phyloP scores from a whole-genome alignment of 1,284 basidiomycete genomes.

The Pterulicium gracile region DNA sequence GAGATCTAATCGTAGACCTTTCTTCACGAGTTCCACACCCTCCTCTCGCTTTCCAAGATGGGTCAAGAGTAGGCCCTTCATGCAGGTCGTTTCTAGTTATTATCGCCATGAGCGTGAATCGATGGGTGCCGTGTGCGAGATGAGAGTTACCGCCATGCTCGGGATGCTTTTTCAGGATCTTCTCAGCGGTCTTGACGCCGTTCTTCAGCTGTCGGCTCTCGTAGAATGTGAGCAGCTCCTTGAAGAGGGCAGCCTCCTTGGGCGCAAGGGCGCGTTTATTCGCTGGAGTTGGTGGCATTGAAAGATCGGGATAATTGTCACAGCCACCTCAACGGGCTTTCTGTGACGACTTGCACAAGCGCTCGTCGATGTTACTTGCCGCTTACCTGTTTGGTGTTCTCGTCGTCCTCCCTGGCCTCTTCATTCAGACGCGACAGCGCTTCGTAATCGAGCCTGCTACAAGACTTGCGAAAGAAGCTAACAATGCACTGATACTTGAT shows the following conservation, averaged over 20 bases:
- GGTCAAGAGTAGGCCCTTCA: slow-evolving; percentile 85
- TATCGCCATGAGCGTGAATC: slow-evolving; percentile 11
- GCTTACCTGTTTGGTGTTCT: too few species aligned
- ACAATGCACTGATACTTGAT: too few species aligned
- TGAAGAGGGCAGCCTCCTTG: slow-evolving; percentile 84
- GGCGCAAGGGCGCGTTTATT: slow-evolving; percentile 52
- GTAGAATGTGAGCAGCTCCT: slow-evolving; percentile 82
- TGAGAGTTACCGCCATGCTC: slow-evolving; percentile 78
- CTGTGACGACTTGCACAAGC: neutral
- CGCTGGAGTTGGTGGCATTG: slow-evolving; percentile 22
- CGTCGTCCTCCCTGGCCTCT: too few species aligned
- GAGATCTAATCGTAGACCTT: slow-evolving; percentile 81
- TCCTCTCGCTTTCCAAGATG: slow-evolving; percentile 80
- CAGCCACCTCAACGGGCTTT: neutral
- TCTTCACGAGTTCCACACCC: slow-evolving; percentile 79
- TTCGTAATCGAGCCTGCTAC: too few species aligned
- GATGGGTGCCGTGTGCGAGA: slow-evolving; percentile 11
- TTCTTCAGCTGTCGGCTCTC: slow-evolving; percentile 88
- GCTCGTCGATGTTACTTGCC: too few species aligned
- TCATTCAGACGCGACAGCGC: too few species aligned
- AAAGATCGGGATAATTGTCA: neutral
- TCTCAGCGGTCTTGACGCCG: slow-evolving; percentile 86
- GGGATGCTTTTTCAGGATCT: slow-evolving; percentile 91
- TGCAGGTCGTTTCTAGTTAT: slow-evolving; percentile 75
- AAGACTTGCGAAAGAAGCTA: too few species aligned